Conservation (phyloP, 805 yeast species). For the Komagataella kurtzmanii region DNA sequence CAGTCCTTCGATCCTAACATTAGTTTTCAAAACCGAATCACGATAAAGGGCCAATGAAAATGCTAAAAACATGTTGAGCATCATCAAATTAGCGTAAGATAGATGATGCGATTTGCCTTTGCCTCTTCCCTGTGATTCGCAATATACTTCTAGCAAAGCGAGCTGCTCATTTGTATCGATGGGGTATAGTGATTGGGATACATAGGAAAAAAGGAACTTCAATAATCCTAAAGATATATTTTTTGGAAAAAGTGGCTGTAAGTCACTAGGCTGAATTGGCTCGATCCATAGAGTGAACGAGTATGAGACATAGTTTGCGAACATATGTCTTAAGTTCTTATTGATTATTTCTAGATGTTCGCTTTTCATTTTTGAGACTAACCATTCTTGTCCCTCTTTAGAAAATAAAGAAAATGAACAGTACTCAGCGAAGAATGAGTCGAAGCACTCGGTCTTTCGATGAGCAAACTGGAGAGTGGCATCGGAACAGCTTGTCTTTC, state of each 20-base stretch:
- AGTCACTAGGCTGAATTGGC: slow-evolving; percentile 13
- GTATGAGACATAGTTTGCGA: background rate
- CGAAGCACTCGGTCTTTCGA: slow-evolving; percentile 10
- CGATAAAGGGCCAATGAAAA: background rate
- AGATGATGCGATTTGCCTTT: background rate
- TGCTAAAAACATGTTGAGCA: background rate
- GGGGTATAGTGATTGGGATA: slow-evolving; percentile 4
- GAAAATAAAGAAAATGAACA: slow-evolving; percentile 26
- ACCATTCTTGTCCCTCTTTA: slow-evolving; percentile 25
- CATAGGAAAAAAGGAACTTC: slow-evolving; percentile 4
- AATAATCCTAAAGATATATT: slow-evolving; percentile 9
- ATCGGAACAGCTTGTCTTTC: slow-evolving; percentile 1
- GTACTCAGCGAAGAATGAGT: slow-evolving; percentile 14
- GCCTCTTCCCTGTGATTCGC: background rate
- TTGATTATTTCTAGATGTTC: slow-evolving; percentile 11
- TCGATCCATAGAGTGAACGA: slow-evolving; percentile 18
- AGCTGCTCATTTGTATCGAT: slow-evolving; percentile 7
- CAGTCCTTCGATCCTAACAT: background rate
- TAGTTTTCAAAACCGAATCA: background rate
- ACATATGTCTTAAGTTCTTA: slow-evolving; percentile 3
- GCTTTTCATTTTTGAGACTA: slow-evolving; percentile 11
- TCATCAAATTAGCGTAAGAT: background rate
- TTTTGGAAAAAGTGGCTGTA: slow-evolving; percentile 18
- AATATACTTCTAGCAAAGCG: slow-evolving; percentile 7
- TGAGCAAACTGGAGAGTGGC: slow-evolving; percentile 1